Evolutionary conservation across 2,329 filamentous ascomycete genomes (phyloP), one percentile per base, ranked within the genome.

Genomic region (Remersonia thermophila): DNA sequence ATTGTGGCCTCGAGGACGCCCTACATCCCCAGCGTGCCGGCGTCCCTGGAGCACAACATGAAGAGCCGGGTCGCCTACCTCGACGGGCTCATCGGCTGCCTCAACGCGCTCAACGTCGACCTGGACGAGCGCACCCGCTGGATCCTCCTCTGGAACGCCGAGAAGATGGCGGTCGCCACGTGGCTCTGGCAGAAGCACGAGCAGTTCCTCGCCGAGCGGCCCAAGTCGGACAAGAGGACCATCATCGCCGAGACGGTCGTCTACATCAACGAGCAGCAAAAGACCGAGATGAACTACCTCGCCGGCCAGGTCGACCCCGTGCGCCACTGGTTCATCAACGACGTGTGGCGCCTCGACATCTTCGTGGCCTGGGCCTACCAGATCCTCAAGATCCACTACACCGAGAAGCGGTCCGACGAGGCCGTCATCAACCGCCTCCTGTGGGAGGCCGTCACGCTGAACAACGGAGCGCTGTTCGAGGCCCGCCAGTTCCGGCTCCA

Each of bases 71-170:
- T 79, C 12, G 71, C 73, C 36, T 85, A 85, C 17, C 62, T 96
- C 30, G 72, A 78, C 44, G 78, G 82, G 38, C 68, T 98, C 35
- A 83, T 84, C 36, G 62, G 66, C 2, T 77, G 91, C 47, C 61
- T 96, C 10, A 69, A 71, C 43, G 68, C 69, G 5, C 76, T 79
- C 23, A 77, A 77, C 41, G 67, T 76, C 17, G 63, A 73, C 3
- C 56, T 96, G 5, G 74, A 81, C 44, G 72, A 75, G 28, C 62
- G 62, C 16, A 78, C 78, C 1, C 77, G 77, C 47, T 96, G 87
- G 86, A 69, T 71, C 43, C 60, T 98, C 23, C 63, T 98, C n/a
- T 83, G 78, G 67, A 78, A 89, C 51, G 89, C 89, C 0, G 91
- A 98, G 56, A 94, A 87, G 58, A 71, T 96, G 61, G 76, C 80